Base-by-base conservation (phyloP, 257 asterid species). In the Craterostigma plantagineum region DNA sequence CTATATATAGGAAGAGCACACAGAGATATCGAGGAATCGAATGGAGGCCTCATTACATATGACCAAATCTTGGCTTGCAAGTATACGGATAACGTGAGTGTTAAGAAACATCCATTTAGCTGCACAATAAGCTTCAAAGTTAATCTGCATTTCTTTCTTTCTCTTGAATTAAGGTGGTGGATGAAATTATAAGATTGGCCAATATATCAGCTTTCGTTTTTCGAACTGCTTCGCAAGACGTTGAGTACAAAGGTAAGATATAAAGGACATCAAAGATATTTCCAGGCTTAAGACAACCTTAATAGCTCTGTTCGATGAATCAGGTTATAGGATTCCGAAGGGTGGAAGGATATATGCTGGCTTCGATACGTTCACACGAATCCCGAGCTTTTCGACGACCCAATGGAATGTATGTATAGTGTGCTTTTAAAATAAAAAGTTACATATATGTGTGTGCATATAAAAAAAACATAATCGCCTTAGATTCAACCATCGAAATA, bases 321-420 rank as follows among this genome's bases (percentile, higher is more conserved):
- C 70, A 72, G 81, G 81, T 49, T 61, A 65, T 34, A 73, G n/a
- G 55, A 77, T 77, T 13, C 83, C 83, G 0, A 73, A 67, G 52
- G 79, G 6, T 77, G 83, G 83, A 62, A 61, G 52, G 66, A 72
- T 10, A 38, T 60, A 6, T 64, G 72, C 49, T 73, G 82, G 91
- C 4, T 53, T n/a, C 68, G 91, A 17, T 67, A 77, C 53, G 52
- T 67, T 18, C 91, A 77, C 16, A 54, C 66, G 7, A 43, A 63
- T 56, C 73, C 91, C 1, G 70, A 67, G 34, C 38, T 62, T 58
- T 77, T 70, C 51, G 75, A 70, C 14, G 75, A 77, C 48, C 83
- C 83, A 0, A 14, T 77, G 83, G 83, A 57, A 66, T 11, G 86
- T 68, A 61, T 23, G 30, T 55, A n/a, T n/a, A n/a, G n/a, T n/a